phyloP scores from a whole-genome alignment of 371 early-diverging fungal genomes.

The Mortierella sp. region DNA sequence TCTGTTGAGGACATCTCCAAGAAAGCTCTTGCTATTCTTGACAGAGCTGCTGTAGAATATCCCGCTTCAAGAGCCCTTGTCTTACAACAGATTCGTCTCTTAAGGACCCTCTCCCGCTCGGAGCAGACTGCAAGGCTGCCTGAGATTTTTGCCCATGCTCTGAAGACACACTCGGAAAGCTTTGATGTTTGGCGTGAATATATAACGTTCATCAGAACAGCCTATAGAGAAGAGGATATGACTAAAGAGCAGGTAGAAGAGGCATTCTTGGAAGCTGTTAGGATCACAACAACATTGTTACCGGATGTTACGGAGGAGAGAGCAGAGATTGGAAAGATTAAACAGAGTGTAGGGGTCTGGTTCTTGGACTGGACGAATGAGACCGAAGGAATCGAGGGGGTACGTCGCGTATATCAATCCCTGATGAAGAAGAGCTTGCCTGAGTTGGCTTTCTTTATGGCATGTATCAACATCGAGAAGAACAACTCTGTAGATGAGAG shows the following conservation, averaged over 20 bases:
- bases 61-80: constrained; percentile 62
- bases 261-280: constrained; percentile 60
- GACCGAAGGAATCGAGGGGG: constrained; percentile 63
- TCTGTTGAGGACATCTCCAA: constrained; percentile 34
- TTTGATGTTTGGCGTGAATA: constrained; percentile 59
- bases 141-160: constrained; percentile 43
- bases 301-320: constrained; percentile 62
- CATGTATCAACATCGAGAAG: constrained; percentile 70
- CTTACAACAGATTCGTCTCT: constrained; percentile 54
- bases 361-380: constrained; percentile 64
- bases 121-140: constrained; percentile 47
- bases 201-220: constrained; percentile 42
- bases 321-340: constrained; percentile 61
- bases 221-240: constrained; percentile 36
- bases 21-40: constrained; percentile 55
- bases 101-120: constrained; percentile 29
- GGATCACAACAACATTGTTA: constrained; percentile 59
- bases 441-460: constrained; percentile 68
- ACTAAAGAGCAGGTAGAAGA: constrained; percentile 50
- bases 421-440: constrained; percentile 71
- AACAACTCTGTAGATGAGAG: constrained; percentile 49
- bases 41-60: constrained; percentile 57
- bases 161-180: constrained; percentile 40
- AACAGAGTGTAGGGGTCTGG: constrained; percentile 60
- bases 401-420: constrained; percentile 64